A percentile compares a stretch with the other conserved stretches of the same genome.
Conservation (phyloP, 352 stramenopile species). For the Pythium graminicola region DNA sequence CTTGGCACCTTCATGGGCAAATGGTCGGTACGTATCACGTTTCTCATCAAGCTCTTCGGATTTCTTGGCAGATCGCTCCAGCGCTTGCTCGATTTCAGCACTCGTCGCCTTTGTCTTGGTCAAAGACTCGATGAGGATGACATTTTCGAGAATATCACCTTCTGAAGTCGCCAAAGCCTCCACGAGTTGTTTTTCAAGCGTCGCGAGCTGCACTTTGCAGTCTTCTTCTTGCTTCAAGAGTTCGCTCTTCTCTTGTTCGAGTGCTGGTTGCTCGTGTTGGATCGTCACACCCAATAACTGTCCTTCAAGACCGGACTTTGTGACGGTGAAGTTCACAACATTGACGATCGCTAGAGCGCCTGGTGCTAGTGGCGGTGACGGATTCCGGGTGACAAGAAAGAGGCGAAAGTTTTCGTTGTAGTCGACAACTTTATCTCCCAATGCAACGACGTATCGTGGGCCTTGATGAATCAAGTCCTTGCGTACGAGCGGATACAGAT, state of each 20-base stretch:
- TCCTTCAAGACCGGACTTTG: conserved; percentile 88
- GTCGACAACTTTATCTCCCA: conserved; percentile 92
- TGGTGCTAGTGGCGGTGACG: conserved; percentile 78
- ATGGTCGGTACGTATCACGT: conserved; percentile 85
- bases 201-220: conserved; percentile 92
- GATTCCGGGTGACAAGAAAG: conserved; percentile 89
- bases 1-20: conserved; percentile 83
- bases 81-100: conserved; percentile 85
- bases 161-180: conserved; percentile 90
- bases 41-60: conserved; percentile 90
- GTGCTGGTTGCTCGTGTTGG: conserved; percentile 90
- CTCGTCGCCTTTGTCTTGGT: conserved; percentile 91
- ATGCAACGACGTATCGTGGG: conserved; percentile 83
- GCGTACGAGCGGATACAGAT: conserved; percentile 89
- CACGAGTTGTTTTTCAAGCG: conserved; percentile 91
- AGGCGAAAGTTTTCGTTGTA: conserved; percentile 95
- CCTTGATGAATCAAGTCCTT: conserved; percentile 89
- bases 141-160: conserved; percentile 95
- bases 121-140: conserved; percentile 90
- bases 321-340: conserved; percentile 95
- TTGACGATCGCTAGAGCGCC: conserved; percentile 88
- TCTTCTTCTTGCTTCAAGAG: conserved; percentile 90
- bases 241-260: conserved; percentile 91
- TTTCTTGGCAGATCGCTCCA: conserved; percentile 87
- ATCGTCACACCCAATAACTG: conserved; percentile 93